These are phyloP conservation scores for Sclerotinia subarctica DNA, from an alignment of 2,329 filamentous ascomycete genomes.

Conservation along the genomic window DNA sequence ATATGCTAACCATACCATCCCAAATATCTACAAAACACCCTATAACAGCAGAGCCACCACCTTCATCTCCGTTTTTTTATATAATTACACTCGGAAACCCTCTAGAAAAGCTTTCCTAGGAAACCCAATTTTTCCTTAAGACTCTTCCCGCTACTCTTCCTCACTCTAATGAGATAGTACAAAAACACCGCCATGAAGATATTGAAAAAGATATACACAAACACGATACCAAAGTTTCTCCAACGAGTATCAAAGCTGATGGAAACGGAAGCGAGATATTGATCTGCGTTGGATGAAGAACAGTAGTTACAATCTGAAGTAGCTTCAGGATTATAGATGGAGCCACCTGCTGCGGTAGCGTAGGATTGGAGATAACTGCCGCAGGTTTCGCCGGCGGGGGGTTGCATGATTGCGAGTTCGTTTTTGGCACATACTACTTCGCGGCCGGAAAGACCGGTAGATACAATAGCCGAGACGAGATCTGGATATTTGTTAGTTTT, in stretches of 20 bases:
- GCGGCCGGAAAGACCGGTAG: slow-evolving; percentile 66
- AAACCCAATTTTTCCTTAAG: slow-evolving; percentile 22
- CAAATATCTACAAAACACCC: too few relatives aligned
- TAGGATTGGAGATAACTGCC: slow-evolving; percentile 54
- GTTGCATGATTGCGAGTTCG: slow-evolving; percentile 65
- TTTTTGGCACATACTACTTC: slow-evolving; percentile 63
- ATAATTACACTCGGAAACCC: background rate
- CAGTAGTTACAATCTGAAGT: slow-evolving; percentile 56
- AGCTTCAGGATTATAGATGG: slow-evolving; percentile 49
- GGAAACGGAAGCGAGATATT: slow-evolving; percentile 49
- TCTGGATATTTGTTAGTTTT: slow-evolving; percentile 48
- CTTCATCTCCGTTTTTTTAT: too few relatives aligned
- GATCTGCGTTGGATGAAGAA: slow-evolving; percentile 51
- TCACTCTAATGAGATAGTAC: slow-evolving; percentile 49
- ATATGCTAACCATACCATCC: too few relatives aligned
- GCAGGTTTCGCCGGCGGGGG: slow-evolving; percentile 56
- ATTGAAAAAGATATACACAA: slow-evolving; percentile 57
- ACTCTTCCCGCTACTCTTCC: slow-evolving; percentile 27
- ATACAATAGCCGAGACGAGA: slow-evolving; percentile 67
- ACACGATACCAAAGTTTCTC: slow-evolving; percentile 65
- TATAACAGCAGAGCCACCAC: too few relatives aligned
- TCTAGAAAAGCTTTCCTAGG: slow-evolving; percentile 26
- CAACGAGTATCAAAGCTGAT: slow-evolving; percentile 58
- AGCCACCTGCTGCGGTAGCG: slow-evolving; percentile 49
- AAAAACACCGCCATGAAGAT: slow-evolving; percentile 50